Evolutionary conservation across 2,329 filamentous ascomycete species (phyloP).

Genomic region (Zalaria obscura): DNA sequence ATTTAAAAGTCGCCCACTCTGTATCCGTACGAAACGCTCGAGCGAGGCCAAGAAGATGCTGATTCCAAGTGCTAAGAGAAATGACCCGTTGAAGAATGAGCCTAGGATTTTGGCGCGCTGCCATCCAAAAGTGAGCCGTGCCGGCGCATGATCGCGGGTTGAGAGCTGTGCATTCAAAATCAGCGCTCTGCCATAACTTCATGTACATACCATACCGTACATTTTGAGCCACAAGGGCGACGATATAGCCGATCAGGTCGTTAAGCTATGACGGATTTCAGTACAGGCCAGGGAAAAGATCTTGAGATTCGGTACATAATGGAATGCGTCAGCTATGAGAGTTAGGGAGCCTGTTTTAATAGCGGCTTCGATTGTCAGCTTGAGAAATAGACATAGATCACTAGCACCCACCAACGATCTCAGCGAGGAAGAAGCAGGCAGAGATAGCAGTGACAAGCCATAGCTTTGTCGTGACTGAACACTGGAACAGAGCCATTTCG

Average conservation of each 20-base stretch:
- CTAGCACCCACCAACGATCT: constrained; percentile 26
- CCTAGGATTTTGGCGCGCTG: constrained; percentile 58
- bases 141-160: constrained; percentile 41
- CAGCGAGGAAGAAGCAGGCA: constrained; percentile 30
- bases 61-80: constrained; percentile 56
- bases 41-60: constrained; percentile 62
- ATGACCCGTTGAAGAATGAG: constrained; percentile 69
- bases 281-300: background rate
- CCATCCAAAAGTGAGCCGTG: constrained; percentile 59
- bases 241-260: constrained; percentile 54
- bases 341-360: constrained; percentile 57
- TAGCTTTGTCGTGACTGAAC: background rate
- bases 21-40: constrained; percentile 49
- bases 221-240: constrained; percentile 50
- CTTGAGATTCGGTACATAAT: constrained; percentile 43
- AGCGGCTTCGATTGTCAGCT: too few species aligned
- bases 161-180: constrained; percentile 32
- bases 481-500: background rate
- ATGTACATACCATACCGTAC: constrained; percentile 25
- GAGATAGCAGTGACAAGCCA: constrained; percentile 29
- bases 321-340: constrained; percentile 64
- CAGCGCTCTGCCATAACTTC: background rate
- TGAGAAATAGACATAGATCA: too few species aligned
- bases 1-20: background rate
- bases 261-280: constrained; percentile 37